Base-by-base conservation (phyloP, 2,329 filamentous ascomycete species). In the Claviceps capensis region DNA sequence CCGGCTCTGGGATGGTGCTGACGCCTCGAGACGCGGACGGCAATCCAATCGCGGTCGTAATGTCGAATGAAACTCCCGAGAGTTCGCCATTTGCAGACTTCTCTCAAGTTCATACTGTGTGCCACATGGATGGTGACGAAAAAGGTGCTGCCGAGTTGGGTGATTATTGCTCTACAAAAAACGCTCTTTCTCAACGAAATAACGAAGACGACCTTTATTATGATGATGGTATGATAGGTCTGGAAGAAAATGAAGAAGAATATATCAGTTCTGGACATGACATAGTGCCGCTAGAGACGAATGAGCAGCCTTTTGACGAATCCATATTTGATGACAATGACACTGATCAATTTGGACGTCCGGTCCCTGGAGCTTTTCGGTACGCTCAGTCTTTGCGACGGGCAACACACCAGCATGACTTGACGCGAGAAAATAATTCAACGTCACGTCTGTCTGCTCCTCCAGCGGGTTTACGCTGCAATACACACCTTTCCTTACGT, bases 261-360 rank as follows among this genome's bases (percentile, higher is more conserved):
- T 34, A 44, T 9, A 9, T 14, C 50, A 75, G 77, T 58, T 70
- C 72, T 7, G 72, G 70, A 52, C 70, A 72, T 48, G 68, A 73
- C 3, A 71, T 66, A 26, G 61, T 60, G 4, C 59, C 59, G 43
- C 62, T 62, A 13, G 63, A 75, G 53, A 73, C 72, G 17, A 77
- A 83, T 30, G 72, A 72, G 1, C 69, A 71, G 0, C 71, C 76
- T 1, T 87, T 88, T 62, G 83, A 88, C 55, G 85, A 88, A 62
- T 83, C 81, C 5, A 75, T 87, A 14, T 88, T 88, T 60, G 85
- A 88, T 57, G 73, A 81, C 36, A 73, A 84, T 49, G 80, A 83
- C 59, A 81, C 81, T 14, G 76, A 84, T 63, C 65, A 74, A 55
- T 83, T 77, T 60, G 80, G 81, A 16, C 71, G 81, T 22, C 80